These are phyloP conservation scores for Nemania bipapillata DNA, from an alignment of 2,329 filamentous ascomycete genomes.

Conservation along the genomic window DNA sequence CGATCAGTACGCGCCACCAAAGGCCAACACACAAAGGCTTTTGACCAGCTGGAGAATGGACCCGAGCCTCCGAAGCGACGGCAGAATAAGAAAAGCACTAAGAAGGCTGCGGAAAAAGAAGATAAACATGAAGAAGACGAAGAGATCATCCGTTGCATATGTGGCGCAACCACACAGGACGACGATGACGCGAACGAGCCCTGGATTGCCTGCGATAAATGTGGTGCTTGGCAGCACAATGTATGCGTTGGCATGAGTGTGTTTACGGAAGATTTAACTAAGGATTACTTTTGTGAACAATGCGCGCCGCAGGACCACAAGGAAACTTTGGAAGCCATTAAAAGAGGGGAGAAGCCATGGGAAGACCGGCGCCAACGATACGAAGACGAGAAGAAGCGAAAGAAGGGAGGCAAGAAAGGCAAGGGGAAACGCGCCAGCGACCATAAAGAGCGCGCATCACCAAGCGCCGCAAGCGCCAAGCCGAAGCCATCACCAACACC, in stretches of 20 bases:
- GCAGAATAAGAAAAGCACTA: slow-evolving; percentile 57
- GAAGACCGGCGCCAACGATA: slow-evolving; percentile 72
- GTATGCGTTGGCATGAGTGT: slow-evolving; percentile 88
- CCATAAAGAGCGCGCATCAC: slow-evolving; percentile 61
- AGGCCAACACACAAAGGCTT: slow-evolving; percentile 90
- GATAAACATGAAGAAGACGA: slow-evolving; percentile 69
- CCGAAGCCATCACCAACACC: slow-evolving; percentile 54
- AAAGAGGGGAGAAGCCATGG: slow-evolving; percentile 86
- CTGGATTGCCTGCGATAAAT: slow-evolving; percentile 96
- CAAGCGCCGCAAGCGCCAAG: slow-evolving; percentile 55
- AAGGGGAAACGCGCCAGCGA: slow-evolving; percentile 76
- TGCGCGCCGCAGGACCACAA: slow-evolving; percentile 87
- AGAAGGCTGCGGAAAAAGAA: slow-evolving; percentile 67
- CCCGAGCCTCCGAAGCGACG: slow-evolving; percentile 65
- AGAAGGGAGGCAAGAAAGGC: slow-evolving; percentile 71
- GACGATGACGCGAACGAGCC: slow-evolving; percentile 84
- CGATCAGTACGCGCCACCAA: slow-evolving; percentile 96
- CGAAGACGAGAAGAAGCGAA: slow-evolving; percentile 70
- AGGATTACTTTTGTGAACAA: slow-evolving; percentile 90
- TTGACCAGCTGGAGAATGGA: slow-evolving; percentile 76
- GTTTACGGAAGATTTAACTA: slow-evolving; percentile 80
- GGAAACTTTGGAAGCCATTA: slow-evolving; percentile 80
- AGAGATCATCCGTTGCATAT: slow-evolving; percentile 91
- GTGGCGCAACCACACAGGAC: slow-evolving; percentile 85
- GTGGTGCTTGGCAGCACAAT: slow-evolving; percentile 96